Percentiles rank a stretch among this genome's conserved stretches.
These are phyloP conservation scores for Metroxylon sagu DNA, from an alignment of 176 grass and related monocot genomes.

Conservation along the genomic window DNA sequence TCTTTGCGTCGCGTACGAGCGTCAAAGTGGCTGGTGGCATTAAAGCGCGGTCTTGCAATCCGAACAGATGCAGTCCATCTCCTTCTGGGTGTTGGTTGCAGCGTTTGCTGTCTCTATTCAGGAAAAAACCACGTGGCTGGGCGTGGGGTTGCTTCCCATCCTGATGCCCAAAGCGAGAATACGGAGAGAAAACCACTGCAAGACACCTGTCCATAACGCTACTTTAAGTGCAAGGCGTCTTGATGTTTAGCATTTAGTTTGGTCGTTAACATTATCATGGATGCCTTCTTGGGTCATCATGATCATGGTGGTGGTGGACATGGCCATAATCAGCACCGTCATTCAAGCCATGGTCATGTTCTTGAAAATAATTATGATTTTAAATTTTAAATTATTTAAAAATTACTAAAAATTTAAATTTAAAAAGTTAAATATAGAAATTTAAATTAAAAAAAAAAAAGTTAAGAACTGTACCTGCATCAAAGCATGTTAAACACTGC, in stretches of 20 bases:
- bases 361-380: too few species aligned
- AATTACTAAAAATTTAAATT: too few species aligned
- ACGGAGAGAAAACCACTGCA: too few species aligned
- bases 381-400: too few species aligned
- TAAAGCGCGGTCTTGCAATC: slow-evolving; percentile 9
- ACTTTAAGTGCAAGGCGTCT: background rate
- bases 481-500: too few species aligned
- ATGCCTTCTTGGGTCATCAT: slow-evolving; percentile 1
- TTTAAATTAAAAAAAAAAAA: too few species aligned
- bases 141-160: too few species aligned
- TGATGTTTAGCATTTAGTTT: slow-evolving; percentile 13
- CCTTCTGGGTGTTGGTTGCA: slow-evolving; percentile 1
- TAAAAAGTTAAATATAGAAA: too few species aligned
- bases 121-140: too few species aligned
- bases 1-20: background rate
- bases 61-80: slow-evolving; percentile 7
- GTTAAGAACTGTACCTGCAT: too few species aligned
- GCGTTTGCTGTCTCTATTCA: slow-evolving; percentile 6
- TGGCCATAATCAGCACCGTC: background rate
- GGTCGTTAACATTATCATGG: slow-evolving; percentile 5
- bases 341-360: too few species aligned
- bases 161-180: too few species aligned
- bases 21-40: slow-evolving; percentile 7
- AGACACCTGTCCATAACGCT: slow-evolving; percentile 3
- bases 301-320: slow-evolving; percentile 3